These are phyloP conservation scores for Colletotrichum zoysiae DNA, from an alignment of 2,329 filamentous ascomycete species.

Conservation along the genomic window DNA sequence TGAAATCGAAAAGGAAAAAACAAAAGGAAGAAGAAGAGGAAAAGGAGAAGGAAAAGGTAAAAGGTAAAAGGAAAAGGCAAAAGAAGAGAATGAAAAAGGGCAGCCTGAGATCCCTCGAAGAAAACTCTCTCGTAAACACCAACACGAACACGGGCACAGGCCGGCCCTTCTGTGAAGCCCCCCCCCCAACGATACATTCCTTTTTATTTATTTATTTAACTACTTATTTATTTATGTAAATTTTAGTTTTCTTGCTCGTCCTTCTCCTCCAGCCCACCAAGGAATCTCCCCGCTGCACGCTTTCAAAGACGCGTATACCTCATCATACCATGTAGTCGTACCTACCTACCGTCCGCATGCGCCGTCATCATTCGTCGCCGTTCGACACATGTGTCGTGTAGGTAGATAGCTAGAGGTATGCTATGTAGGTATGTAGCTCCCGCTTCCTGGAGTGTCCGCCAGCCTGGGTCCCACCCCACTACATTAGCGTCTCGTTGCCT, in stretches of 20 bases:
- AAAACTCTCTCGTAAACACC: background rate
- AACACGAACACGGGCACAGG: background rate
- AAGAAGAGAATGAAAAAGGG: background rate
- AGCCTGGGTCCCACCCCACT: constrained; percentile 9
- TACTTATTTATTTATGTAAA: no score
- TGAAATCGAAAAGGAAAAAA: background rate
- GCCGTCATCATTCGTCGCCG: constrained; percentile 12
- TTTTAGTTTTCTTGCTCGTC: background rate
- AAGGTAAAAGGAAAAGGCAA: background rate
- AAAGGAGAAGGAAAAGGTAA: background rate
- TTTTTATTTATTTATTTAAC: background rate
- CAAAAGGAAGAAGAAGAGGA: background rate
- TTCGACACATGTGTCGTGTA: constrained; percentile 10
- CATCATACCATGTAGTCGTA: background rate
- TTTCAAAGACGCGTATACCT: background rate
- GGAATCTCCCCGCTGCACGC: background rate
- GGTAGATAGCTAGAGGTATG: background rate
- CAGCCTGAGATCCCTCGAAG: background rate
- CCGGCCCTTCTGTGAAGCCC: background rate
- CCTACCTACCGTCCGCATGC: background rate
- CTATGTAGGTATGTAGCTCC: constrained; percentile 5
- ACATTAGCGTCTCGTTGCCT: constrained; percentile 8
- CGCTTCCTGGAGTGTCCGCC: constrained; percentile 9
- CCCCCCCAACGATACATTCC: background rate
- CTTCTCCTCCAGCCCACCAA: constrained; percentile 9